Evolutionary conservation across 371 early-diverging fungal genomes (phyloP).

Genomic region (Phascolomyces articulosus): DNA sequence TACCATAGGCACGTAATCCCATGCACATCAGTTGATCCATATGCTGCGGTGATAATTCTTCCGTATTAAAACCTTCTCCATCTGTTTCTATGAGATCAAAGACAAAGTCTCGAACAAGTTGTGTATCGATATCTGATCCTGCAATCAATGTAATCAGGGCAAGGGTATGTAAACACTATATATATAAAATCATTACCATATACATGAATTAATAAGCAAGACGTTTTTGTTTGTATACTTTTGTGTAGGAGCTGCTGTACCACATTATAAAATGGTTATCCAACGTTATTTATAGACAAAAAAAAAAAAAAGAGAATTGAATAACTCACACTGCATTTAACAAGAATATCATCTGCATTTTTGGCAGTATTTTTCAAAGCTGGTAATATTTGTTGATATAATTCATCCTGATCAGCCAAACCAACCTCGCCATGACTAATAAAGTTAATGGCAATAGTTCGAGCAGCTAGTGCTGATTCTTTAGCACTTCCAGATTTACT

Average conservation of each 20-base stretch:
- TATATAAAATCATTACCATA: too few species aligned
- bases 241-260: background rate
- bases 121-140: constrained; percentile 61
- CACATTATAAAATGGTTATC: too few species aligned
- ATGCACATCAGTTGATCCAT: constrained; percentile 33
- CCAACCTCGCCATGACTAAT: constrained; percentile 64
- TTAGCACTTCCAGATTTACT: constrained; percentile 52
- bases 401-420: constrained; percentile 55
- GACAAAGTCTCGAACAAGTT: constrained; percentile 34
- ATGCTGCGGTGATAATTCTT: constrained; percentile 27
- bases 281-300: too few species aligned
- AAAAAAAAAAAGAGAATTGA: too few species aligned
- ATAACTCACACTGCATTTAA: constrained; percentile 34
- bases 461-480: constrained; percentile 66
- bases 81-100: constrained; percentile 48
- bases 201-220: background rate
- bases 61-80: constrained; percentile 39
- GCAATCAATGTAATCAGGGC: constrained; percentile 68
- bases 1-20: constrained; percentile 53
- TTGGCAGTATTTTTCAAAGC: constrained; percentile 51
- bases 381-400: constrained; percentile 57
- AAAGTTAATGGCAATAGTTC: constrained; percentile 66
- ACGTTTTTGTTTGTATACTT: background rate
- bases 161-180: constrained; percentile 48
- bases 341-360: constrained; percentile 39